Conservation (phyloP, 108 stramenopile species). For the Cylindrotheca closterium region DNA sequence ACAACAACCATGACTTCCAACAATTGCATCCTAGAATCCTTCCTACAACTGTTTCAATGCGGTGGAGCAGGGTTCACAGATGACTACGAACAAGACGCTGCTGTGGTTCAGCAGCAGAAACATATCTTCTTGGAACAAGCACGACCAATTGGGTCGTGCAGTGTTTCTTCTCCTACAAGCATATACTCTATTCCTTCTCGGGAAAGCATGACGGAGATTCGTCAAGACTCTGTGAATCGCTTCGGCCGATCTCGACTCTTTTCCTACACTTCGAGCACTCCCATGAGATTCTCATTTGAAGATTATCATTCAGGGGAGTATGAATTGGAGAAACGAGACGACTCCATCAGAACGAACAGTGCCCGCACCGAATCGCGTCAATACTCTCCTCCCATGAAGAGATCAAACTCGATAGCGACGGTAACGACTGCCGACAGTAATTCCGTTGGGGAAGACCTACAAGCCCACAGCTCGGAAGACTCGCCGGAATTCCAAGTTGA, state of each 20-base stretch:
- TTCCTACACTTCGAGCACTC: not conserved
- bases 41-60: not conserved
- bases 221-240: not conserved
- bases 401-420: not conserved
- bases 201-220: not conserved
- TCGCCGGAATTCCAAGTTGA: not conserved
- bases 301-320: not conserved
- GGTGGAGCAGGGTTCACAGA: no score
- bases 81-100: no score
- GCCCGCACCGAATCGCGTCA: not conserved
- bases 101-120: no score
- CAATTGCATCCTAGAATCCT: not conserved
- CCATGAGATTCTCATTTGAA: not conserved
- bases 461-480: not conserved
- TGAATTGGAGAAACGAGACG: not conserved
- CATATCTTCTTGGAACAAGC: no score
- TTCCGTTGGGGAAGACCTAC: not conserved
- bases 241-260: not conserved
- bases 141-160: no score
- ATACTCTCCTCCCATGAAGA: not conserved
- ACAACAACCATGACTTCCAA: not conserved
- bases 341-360: not conserved
- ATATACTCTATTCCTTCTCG: not conserved
- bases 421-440: not conserved
- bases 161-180: not conserved